Percentiles rank a stretch among this genome's conserved stretches.
phyloP scores from a whole-genome alignment of 148 eudicot genomes.

The Cornus controversa region DNA sequence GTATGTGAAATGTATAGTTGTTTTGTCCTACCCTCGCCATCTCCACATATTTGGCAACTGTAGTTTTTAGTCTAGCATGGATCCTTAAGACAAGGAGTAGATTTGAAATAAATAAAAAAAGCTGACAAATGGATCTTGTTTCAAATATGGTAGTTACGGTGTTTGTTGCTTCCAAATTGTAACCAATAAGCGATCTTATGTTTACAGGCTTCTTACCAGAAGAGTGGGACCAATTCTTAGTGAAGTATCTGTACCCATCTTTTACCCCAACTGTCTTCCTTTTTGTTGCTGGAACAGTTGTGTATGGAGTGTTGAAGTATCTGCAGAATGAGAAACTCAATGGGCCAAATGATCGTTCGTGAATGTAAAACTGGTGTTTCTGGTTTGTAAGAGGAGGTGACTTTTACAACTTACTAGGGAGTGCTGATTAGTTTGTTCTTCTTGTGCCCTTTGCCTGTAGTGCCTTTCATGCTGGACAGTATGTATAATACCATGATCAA shows the following conservation, averaged over 20 bases:
- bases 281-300: constrained; percentile 75
- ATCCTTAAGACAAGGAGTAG: background rate
- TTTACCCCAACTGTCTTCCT: constrained; percentile 88
- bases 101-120: too few species aligned
- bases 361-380: background rate
- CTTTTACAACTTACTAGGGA: background rate
- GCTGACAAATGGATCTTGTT: background rate
- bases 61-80: background rate
- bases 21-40: background rate
- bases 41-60: background rate
- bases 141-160: background rate
- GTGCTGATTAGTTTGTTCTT: background rate
- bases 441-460: background rate
- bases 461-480: background rate
- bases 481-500: background rate
- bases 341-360: constrained; percentile 22
- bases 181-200: background rate
- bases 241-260: constrained; percentile 77
- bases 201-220: constrained; percentile 76
- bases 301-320: constrained; percentile 72
- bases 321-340: constrained; percentile 58
- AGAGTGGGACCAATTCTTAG: constrained; percentile 69
- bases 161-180: background rate
- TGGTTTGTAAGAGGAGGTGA: background rate
- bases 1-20: background rate